Percentiles rank a stretch among this genome's conserved stretches.
phyloP scores from a whole-genome alignment of 139 green algal species.

The Tetradesmus obliquus region DNA sequence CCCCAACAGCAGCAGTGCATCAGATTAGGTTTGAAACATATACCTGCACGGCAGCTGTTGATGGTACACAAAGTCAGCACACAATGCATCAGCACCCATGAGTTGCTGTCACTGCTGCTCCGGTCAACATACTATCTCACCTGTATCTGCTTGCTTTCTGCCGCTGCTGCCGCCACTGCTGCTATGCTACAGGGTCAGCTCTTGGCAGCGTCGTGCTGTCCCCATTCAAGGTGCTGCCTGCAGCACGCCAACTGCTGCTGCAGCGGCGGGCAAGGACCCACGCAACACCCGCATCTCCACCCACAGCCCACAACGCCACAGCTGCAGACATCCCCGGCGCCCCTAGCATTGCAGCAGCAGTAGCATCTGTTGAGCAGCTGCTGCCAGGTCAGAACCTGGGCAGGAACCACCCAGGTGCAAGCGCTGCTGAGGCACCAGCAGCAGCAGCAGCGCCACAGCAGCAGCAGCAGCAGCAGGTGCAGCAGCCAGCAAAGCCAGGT shows the following conservation, averaged over 20 bases:
- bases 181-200: neutral
- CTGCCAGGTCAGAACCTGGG: neutral
- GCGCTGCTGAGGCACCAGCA: constrained; percentile 19
- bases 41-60: no score
- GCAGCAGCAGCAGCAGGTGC: neutral
- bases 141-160: neutral
- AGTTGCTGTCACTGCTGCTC: neutral
- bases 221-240: neutral
- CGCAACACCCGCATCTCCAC: neutral
- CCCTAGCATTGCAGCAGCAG: neutral
- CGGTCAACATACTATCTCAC: neutral
- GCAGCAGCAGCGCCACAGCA: neutral
- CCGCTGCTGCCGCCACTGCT: neutral
- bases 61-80: no score
- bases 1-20: no score
- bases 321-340: neutral
- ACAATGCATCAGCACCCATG: no score
- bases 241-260: neutral
- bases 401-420: neutral
- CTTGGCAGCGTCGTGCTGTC: neutral
- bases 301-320: neutral
- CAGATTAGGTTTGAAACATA: no score
- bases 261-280: neutral
- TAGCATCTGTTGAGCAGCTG: neutral
- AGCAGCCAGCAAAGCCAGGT: neutral